Evolutionary conservation across 371 early-diverging fungal genomes (phyloP).

Genomic region (Mortierella sp.): DNA sequence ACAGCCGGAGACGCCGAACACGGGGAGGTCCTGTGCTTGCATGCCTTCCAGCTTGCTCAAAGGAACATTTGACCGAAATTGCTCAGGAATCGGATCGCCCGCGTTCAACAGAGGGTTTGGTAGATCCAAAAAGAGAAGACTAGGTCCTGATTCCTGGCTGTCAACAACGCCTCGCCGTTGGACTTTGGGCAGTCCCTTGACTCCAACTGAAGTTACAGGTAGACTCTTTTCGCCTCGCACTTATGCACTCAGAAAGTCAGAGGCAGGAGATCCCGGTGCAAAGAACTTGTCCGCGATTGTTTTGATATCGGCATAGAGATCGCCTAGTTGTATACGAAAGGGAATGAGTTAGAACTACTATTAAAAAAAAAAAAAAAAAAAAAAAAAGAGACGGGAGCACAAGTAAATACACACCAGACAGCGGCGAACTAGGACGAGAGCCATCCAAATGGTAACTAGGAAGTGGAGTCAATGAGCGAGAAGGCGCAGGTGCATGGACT

Average conservation of each 20-base stretch:
- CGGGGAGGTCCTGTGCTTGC: conserved; percentile 17
- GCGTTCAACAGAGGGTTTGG: conserved; percentile 7
- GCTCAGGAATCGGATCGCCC: conserved; percentile 8
- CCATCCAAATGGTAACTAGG: background rate
- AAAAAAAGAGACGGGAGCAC: background rate
- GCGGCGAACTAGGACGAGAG: background rate
- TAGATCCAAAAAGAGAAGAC: conserved; percentile 18
- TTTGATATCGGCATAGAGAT: conserved; percentile 9
- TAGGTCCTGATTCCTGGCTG: conserved; percentile 4
- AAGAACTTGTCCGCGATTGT: conserved; percentile 1
- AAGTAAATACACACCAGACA: background rate
- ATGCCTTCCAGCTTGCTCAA: conserved; percentile 8
- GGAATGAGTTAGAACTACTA: background rate
- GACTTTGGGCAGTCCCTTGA: conserved; percentile 16
- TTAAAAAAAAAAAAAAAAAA: background rate
- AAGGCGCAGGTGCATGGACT: conserved; percentile 3
- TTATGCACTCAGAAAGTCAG: conserved; percentile 5
- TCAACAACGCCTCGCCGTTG: conserved; percentile 16
- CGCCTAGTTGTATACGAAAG: background rate
- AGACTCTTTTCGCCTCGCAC: conserved; percentile 1
- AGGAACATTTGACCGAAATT: conserved; percentile 1
- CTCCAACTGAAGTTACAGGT: conserved; percentile 1
- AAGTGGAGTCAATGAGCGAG: background rate
- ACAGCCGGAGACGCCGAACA: conserved; percentile 10
- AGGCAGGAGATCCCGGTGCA: conserved; percentile 11